Evolutionary conservation across 2,329 filamentous ascomycete species (phyloP).

Genomic region (Fusarium nurragi): DNA sequence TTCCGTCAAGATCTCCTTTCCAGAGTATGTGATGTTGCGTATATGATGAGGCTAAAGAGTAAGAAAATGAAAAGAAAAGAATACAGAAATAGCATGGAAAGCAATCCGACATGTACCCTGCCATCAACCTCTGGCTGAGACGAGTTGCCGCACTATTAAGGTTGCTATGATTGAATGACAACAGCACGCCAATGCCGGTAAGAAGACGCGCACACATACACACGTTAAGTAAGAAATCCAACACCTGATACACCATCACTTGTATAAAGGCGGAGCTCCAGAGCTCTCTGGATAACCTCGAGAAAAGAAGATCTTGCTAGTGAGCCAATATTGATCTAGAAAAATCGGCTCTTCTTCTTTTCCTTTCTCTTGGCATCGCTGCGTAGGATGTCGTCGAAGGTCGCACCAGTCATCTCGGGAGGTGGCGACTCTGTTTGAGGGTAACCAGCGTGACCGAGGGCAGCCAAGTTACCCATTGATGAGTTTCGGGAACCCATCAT

Average conservation of each 20-base stretch:
- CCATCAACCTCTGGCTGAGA: constrained; percentile 1
- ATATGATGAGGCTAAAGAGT: constrained; percentile 12
- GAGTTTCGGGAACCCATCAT: constrained; percentile 47
- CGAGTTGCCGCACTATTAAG: constrained; percentile 7
- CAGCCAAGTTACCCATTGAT: constrained; percentile 51
- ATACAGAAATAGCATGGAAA: constrained; percentile 9
- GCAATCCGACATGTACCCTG: constrained; percentile 20
- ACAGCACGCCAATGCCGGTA: constrained; percentile 7
- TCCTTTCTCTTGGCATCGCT: constrained; percentile 48
- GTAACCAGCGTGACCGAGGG: constrained; percentile 33
- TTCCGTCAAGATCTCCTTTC: constrained; percentile 28
- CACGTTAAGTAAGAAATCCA: not conserved
- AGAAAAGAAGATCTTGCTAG: constrained; percentile 10
- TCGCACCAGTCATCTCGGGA: constrained; percentile 49
- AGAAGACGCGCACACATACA: constrained; percentile 8
- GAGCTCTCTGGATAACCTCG: constrained; percentile 4
- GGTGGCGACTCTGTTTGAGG: constrained; percentile 36
- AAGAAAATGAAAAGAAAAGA: constrained; percentile 4
- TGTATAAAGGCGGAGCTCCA: constrained; percentile 17
- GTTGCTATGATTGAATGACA: constrained; percentile 9
- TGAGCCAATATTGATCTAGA: constrained; percentile 37
- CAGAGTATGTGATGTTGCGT: constrained; percentile 29
- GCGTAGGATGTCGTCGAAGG: constrained; percentile 61
- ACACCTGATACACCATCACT: not conserved
- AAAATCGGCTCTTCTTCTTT: constrained; percentile 56